These are phyloP conservation scores for Solanum chilense DNA, from an alignment of 257 asterid species.

Conservation along the genomic window DNA sequence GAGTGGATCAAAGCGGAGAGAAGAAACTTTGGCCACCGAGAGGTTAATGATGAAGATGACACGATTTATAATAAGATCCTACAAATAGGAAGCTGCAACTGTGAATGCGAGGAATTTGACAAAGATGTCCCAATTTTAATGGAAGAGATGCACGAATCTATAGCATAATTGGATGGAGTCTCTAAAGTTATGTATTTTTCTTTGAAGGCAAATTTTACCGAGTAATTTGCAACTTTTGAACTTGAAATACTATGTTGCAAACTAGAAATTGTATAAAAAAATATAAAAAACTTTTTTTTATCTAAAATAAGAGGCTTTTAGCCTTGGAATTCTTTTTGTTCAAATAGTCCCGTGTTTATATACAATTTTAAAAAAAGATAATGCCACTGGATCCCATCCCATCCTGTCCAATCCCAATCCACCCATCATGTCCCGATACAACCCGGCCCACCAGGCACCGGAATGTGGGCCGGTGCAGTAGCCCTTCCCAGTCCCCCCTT, in stretches of 20 bases:
- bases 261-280: background rate
- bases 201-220: background rate
- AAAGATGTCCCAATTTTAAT: background rate
- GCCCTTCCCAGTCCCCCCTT: background rate
- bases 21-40: background rate
- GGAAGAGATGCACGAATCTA: background rate
- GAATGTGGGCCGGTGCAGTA: background rate
- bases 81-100: background rate
- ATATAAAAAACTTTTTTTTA: background rate
- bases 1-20: background rate
- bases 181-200: background rate
- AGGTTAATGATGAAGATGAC: background rate
- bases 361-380: background rate
- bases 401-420: background rate
- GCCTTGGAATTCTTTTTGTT: background rate
- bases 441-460: background rate
- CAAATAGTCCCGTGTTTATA: background rate
- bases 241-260: background rate
- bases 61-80: background rate
- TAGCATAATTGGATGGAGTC: background rate
- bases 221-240: background rate
- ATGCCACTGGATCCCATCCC: background rate
- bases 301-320: background rate
- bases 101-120: background rate
- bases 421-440: background rate